A percentile compares a stretch with the other conserved stretches of the same genome.
Conservation (phyloP, 2,329 filamentous ascomycete genomes). For the Ascocoryne sarcoides region DNA sequence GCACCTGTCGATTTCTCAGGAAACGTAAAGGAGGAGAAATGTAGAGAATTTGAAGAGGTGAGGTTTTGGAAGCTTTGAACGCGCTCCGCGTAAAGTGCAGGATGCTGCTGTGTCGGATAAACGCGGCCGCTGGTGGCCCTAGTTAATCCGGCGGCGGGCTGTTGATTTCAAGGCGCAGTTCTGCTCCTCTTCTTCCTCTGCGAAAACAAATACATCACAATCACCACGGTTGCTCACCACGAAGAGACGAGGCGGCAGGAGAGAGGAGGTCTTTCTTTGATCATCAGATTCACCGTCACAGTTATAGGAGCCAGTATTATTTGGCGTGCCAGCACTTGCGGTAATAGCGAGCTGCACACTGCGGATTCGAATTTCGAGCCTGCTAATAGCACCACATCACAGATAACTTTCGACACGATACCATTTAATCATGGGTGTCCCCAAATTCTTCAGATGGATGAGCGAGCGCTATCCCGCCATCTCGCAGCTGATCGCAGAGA, state of each 20-base stretch:
- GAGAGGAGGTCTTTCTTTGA: constrained; percentile 8
- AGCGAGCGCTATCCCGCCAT: constrained; percentile 98
- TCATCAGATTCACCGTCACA: constrained; percentile 1
- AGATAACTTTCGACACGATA: constrained; percentile 4
- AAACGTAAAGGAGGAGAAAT: not conserved
- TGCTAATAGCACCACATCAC: no score
- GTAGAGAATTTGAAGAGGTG: constrained; percentile 1
- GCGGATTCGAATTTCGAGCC: no score
- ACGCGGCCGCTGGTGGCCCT: not conserved
- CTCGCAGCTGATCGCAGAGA: constrained; percentile 96
- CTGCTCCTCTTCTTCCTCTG: constrained; percentile 4
- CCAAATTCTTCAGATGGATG: constrained; percentile 65
- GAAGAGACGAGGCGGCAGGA: constrained; percentile 3
- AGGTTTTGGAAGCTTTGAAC: constrained; percentile 5
- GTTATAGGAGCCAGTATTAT: no score
- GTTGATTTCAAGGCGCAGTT: no score
- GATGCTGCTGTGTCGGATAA: not conserved
- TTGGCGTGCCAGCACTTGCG: constrained; percentile 19
- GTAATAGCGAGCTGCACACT: constrained; percentile 22
- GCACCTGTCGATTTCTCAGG: not conserved
- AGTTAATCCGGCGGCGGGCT: not conserved
- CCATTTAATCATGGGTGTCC: constrained; percentile 41
- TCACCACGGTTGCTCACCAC: constrained; percentile 10
- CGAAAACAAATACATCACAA: constrained; percentile 15
- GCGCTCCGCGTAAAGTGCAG: constrained; percentile 16